Conservation (phyloP, 2,329 filamentous ascomycete genomes). For the Trichoderma polysporum region DNA sequence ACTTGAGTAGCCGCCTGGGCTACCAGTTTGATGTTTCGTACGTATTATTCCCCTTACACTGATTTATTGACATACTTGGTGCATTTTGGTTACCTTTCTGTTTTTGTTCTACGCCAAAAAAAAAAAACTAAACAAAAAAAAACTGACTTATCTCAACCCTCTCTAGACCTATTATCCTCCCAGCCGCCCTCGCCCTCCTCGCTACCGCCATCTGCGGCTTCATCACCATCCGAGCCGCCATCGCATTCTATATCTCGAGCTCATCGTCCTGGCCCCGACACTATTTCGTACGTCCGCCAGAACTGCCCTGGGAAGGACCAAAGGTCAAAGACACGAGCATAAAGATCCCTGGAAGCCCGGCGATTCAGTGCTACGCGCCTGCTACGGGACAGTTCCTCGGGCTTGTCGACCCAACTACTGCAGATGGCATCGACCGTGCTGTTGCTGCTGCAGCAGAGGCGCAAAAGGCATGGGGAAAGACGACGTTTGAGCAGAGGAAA, state of each 20-base stretch:
- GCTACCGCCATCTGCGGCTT: conserved; percentile 34
- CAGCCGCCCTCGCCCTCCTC: conserved; percentile 28
- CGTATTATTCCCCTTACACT: not conserved
- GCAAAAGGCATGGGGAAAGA: conserved; percentile 74
- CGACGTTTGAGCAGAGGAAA: conserved; percentile 73
- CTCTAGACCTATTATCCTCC: conserved; percentile 30
- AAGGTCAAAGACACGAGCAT: conserved; percentile 60
- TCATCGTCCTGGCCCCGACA: conserved; percentile 44
- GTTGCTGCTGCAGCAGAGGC: conserved; percentile 72
- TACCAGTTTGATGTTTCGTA: conserved; percentile 28
- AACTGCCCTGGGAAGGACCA: conserved; percentile 56
- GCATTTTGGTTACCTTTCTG: too few species aligned
- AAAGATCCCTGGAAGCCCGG: conserved; percentile 63
- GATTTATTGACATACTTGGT: too few species aligned
- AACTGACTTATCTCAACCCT: not conserved
- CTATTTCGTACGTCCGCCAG: conserved; percentile 64
- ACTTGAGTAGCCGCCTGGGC: conserved; percentile 1
- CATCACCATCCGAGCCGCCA: conserved; percentile 31
- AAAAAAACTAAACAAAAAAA: not conserved
- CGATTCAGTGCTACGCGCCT: conserved; percentile 83
- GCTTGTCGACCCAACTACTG: conserved; percentile 71
- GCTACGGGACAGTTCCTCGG: conserved; percentile 85
- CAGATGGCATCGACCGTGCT: conserved; percentile 74
- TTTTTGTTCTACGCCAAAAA: too few species aligned
- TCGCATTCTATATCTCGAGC: too few species aligned